Evolutionary conservation across 2,329 filamentous ascomycete species (phyloP), one percentile per base, ranked within the genome.

Genomic region (Orbilia javanica): DNA sequence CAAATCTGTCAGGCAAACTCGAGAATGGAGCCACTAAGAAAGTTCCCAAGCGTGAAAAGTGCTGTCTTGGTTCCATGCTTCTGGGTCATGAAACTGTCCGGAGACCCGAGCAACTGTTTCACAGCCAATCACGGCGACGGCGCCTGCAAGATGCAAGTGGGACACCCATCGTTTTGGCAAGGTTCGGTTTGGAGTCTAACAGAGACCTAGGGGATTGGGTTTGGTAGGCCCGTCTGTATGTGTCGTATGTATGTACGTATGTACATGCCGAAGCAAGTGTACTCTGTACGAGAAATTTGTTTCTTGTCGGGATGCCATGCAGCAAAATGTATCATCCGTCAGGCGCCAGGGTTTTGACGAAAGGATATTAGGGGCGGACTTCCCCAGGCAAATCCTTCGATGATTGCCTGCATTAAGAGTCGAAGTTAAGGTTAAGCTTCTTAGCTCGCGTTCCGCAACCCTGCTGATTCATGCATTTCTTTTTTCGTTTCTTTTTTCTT

Each of bases 31-130:
- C 34, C 44, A 57, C 34, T 20, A 66, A 48, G 22, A 72, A 72
- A n/a, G 69, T 65, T 64, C 48, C 60, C 60, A 65, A 48, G 31
- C 18, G 25, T 53, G 69, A 52, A 52, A 36, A 44, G 44, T 39
- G 53, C 44, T 63, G 46, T 48, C 52, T 29, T 52, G 25, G 48
- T 50, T 74, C 70, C 57, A 46, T 64, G 42, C 39, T 42, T 62
- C 62, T 57, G 52, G 63, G 62, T 42, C 39, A 52, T 75, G 64
- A 76, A 70, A 69, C 64, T 48, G 55, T 64, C 36, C 46, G 55
- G 64, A 60, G 72, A 48, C 22, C 55, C 55, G 57, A 60, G 65
- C 65, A 42, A 57, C 57, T 29, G 72, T 76, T 76, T 76, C 72
- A 76, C 39, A 50, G 29, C 64, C 70, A 74, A 74, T 74, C 52